These are phyloP conservation scores for Talaromyces adpressus DNA, from an alignment of 495 filamentous ascomycete genomes.

Conservation along the genomic window DNA sequence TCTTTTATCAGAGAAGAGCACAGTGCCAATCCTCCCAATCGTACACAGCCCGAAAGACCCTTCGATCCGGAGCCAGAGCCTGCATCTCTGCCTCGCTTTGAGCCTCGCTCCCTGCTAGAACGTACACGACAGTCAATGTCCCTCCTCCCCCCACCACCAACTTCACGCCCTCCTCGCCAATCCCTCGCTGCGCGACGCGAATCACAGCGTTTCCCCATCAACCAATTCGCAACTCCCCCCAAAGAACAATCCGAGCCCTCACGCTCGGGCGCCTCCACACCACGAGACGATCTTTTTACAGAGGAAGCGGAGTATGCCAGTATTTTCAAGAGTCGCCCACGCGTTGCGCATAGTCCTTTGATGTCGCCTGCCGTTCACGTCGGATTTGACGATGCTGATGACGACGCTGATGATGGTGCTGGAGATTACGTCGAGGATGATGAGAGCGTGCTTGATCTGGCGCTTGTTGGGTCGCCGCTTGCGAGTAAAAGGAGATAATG, in stretches of 20 bases:
- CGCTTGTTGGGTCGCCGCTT: conserved; percentile 4
- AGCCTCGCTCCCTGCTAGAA: conserved; percentile 45
- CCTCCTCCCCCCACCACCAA: conserved; percentile 30
- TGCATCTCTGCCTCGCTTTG: conserved; percentile 22
- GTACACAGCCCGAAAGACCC: conserved; percentile 11
- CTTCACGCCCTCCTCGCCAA: conserved; percentile 20
- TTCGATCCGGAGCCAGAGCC: conserved; percentile 3
- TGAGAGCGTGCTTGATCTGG: conserved; percentile 2
- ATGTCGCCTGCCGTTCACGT: conserved; percentile 49
- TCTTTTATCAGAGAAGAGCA: background rate
- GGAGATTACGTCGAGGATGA: background rate
- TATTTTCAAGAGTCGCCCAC: conserved; percentile 80
- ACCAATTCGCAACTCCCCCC: conserved; percentile 55
- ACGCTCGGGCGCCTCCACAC: conserved; percentile 37
- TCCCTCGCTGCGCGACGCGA: conserved; percentile 21
- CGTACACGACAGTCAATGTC: conserved; percentile 83
- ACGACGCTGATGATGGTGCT: background rate
- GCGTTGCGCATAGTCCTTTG: conserved; percentile 68
- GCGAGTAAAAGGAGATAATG: conserved; percentile 6
- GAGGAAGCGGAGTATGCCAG: conserved; percentile 73
- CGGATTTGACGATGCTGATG: conserved; percentile 1
- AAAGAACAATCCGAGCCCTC: conserved; percentile 31
- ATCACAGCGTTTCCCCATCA: conserved; percentile 49
- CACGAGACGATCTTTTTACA: conserved; percentile 52
- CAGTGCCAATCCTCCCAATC: background rate